Conservation (phyloP, 2,329 filamentous ascomycete genomes). For the Hymenoscyphus linearis region DNA sequence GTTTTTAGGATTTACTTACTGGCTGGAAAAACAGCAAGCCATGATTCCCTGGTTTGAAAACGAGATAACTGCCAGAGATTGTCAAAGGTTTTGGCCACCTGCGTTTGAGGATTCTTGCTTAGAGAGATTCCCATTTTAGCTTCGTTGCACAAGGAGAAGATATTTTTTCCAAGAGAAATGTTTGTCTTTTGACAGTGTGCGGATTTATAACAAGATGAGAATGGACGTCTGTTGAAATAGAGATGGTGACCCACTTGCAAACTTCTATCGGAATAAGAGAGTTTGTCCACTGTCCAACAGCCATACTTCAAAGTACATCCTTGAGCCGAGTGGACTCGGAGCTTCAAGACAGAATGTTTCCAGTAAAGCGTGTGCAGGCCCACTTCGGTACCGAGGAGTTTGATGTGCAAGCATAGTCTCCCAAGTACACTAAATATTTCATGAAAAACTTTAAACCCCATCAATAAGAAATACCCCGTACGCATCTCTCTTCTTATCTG, state of each 20-base stretch:
- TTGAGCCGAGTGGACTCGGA: neutral
- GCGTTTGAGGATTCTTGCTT: neutral
- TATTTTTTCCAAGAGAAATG: neutral
- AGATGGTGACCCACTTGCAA: neutral
- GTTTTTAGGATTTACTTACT: neutral
- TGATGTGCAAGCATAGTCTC: neutral
- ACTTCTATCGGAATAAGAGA: neutral
- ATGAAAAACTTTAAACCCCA: neutral
- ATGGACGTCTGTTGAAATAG: neutral
- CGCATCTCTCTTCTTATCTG: neutral
- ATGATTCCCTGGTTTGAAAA: slow-evolving; percentile 2
- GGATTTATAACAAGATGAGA: neutral
- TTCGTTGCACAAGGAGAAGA: neutral
- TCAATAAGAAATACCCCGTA: too few species aligned
- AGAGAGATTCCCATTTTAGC: slow-evolving; percentile 1
- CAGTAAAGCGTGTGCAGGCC: neutral
- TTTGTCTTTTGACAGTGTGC: neutral
- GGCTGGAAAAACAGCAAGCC: slow-evolving; percentile 3
- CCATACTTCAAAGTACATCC: neutral
- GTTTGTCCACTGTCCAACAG: neutral
- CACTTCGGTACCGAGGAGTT: neutral
- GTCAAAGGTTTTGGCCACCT: neutral
- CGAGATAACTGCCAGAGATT: slow-evolving; percentile 3
- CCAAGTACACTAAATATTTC: neutral
- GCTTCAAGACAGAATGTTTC: neutral